Base-by-base conservation (phyloP, 2,329 filamentous ascomycete species). In the Sarocladium kiliense region DNA sequence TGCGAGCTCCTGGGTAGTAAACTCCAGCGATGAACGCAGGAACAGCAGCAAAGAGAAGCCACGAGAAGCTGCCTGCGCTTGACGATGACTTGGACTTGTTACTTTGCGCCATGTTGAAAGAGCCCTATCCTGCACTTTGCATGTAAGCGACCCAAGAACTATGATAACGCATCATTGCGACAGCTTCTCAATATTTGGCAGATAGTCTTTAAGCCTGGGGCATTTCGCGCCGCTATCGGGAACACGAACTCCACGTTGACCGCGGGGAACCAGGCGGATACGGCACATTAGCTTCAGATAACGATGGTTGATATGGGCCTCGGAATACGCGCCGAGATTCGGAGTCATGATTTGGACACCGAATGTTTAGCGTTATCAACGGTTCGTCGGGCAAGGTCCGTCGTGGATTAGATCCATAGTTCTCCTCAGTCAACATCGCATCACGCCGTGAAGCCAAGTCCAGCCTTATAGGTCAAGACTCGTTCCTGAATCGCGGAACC, bases 21-120 rank as follows among this genome's bases (percentile, higher is more conserved):
- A 58, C 30, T 27, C 59, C 56, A 2, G 54, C 58, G 1, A 64
- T 27, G 10, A 62, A 26, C 23, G 63, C 32, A 19, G 62, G 59
- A 42, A 63, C 27, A 7, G 54, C 57, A 45, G 57, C 58, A n/a
- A 32, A 12, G 14, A 49, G 44, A 27, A 49, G 14, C 44, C 44
- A 49, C 10, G 44, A 27, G 44, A 49, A 49, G 44, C 44, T 30
- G 44, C 44, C 44, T 11, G 44, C 27, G 44, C 44, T 32, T 30
- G 44, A 49, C 44, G 26, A 45, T 25, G 41, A 45, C 41, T 23
- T 45, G 11, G 21, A 21, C 21, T 23, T 44, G 14, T 14, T 9
- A 6, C 7, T 23, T 23, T 44, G 39, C 19, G 39, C 39, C 39
- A 44, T 44, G 9, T 39, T 39, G 6, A 6, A 39, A 19, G n/a